phyloP scores from a whole-genome alignment of 192 early-diverging fungal species.

The Podila clonocystis region DNA sequence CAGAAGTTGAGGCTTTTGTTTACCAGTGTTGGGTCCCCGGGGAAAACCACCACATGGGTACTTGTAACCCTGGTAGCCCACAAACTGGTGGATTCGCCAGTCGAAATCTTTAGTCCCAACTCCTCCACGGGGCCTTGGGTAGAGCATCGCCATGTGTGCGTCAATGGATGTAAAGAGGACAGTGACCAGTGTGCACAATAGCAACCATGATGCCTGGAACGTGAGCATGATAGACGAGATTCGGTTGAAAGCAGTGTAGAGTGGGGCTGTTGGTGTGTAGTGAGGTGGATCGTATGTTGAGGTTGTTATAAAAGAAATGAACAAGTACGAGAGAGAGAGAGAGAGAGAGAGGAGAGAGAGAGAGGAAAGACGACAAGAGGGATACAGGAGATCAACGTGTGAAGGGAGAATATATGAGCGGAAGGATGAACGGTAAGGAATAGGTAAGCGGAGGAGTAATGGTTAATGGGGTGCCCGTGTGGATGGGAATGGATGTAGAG shows the following conservation, averaged over 20 bases:
- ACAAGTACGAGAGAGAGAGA: not conserved
- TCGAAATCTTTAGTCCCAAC: constrained; percentile 18
- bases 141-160: constrained; percentile 40
- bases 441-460: not conserved
- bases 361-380: no score
- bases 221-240: constrained; percentile 1
- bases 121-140: constrained; percentile 33
- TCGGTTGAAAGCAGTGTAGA: no score
- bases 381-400: no score
- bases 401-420: no score
- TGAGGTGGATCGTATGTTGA: not conserved
- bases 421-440: not conserved
- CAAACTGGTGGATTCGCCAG: constrained; percentile 31
- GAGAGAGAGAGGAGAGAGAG: no score
- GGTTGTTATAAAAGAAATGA: not conserved
- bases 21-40: constrained; percentile 22
- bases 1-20: not conserved
- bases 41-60: constrained; percentile 37
- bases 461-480: no score
- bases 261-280: no score
- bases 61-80: constrained; percentile 29
- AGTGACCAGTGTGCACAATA: constrained; percentile 1
- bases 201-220: constrained; percentile 8
- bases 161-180: not conserved
- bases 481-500: not conserved